phyloP scores from a whole-genome alignment of 164 flowering plant species.

The Berberis thunbergii region DNA sequence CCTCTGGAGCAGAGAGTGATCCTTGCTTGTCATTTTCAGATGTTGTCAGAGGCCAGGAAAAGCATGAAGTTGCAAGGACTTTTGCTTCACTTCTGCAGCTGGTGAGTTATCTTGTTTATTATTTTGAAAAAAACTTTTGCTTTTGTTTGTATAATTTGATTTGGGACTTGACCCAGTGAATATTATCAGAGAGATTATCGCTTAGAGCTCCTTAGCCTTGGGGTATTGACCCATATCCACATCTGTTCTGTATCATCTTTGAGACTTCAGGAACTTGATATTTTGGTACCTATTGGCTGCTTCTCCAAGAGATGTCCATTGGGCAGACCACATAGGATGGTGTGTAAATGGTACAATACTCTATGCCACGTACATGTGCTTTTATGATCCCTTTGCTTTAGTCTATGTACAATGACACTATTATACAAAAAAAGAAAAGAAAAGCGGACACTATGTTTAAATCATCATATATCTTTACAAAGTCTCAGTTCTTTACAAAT shows the following conservation, averaged over 20 bases:
- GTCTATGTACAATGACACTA: too few species aligned
- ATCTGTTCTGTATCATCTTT: neutral
- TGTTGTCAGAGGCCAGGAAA: conserved; percentile 60
- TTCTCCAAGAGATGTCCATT: neutral
- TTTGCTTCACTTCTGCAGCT: conserved; percentile 90
- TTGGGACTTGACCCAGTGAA: neutral
- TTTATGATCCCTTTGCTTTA: too few species aligned
- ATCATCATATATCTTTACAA: too few species aligned
- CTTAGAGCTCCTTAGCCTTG: neutral
- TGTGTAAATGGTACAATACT: too few species aligned
- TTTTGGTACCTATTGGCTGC: neutral
- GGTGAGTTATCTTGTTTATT: conserved; percentile 32
- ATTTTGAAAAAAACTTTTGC: neutral
- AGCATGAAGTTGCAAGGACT: conserved; percentile 82
- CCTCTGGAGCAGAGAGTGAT: conserved; percentile 28
- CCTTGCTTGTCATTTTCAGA: conserved; percentile 50
- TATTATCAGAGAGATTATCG: neutral
- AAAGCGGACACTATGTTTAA: too few species aligned
- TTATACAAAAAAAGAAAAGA: too few species aligned
- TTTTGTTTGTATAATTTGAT: neutral
- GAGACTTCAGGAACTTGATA: neutral
- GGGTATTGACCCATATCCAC: neutral
- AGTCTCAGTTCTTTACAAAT: too few species aligned
- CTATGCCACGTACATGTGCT: too few species aligned
- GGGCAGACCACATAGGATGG: too few species aligned